Percentiles rank a stretch among this genome's conserved stretches.
Conservation (phyloP, 2,329 filamentous ascomycete genomes). For the Epichloe festucae region DNA sequence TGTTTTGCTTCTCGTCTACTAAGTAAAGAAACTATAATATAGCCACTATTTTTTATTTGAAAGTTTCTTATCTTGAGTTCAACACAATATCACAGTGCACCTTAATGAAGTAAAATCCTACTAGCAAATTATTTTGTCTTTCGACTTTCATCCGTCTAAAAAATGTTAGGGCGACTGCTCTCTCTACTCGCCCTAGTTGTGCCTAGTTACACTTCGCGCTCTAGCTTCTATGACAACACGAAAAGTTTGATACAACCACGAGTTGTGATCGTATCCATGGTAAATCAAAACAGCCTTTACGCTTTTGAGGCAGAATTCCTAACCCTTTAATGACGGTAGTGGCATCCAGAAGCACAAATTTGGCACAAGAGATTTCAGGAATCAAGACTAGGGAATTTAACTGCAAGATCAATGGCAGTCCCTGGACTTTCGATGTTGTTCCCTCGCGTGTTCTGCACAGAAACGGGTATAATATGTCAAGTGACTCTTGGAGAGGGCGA, state of each 20-base stretch:
- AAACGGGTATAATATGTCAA: conserved; percentile 50
- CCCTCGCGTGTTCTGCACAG: conserved; percentile 51
- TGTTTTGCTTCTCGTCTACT: neutral
- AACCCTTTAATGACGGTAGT: conserved; percentile 27
- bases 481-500: conserved; percentile 55
- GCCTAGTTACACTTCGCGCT: neutral
- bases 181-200: neutral
- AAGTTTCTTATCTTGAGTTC: neutral
- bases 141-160: neutral
- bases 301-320: neutral
- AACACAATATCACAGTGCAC: neutral
- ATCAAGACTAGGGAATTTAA: conserved; percentile 38
- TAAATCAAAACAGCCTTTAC: conserved; percentile 19
- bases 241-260: neutral
- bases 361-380: conserved; percentile 43
- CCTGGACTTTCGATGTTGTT: conserved; percentile 53
- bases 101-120: neutral
- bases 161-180: neutral
- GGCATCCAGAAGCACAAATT: conserved; percentile 44
- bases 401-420: conserved; percentile 42
- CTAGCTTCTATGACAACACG: neutral
- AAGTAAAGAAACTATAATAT: neutral
- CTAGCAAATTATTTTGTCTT: neutral
- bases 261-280: conserved; percentile 43
- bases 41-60: neutral